These are phyloP conservation scores for Ogataea pignaliae DNA, from an alignment of 805 yeast genomes.

Conservation along the genomic window DNA sequence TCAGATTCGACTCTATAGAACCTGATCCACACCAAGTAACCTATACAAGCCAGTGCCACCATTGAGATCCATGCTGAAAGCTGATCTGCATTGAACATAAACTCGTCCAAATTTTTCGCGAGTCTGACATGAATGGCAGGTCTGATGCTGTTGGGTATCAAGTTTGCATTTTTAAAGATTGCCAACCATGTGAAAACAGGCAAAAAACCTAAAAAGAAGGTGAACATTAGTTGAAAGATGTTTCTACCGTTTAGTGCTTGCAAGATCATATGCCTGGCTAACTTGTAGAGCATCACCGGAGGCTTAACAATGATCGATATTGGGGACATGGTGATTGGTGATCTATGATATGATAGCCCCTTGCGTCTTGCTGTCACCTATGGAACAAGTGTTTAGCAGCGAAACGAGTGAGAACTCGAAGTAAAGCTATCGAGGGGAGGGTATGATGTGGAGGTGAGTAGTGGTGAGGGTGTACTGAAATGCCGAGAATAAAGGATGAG, in stretches of 20 bases:
- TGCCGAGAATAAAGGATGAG: too few relatives aligned
- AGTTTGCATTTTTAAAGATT: constrained; percentile 56
- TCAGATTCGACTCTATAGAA: constrained; percentile 11
- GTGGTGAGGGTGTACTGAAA: too few relatives aligned
- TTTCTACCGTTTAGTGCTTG: constrained; percentile 16
- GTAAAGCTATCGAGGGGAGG: too few relatives aligned
- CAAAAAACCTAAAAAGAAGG: constrained; percentile 45
- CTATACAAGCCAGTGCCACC: constrained; percentile 4
- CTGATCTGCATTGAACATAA: constrained; percentile 29
- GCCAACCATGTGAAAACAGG: constrained; percentile 52
- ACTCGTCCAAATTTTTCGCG: constrained; percentile 39
- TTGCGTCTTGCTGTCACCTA: too few relatives aligned
- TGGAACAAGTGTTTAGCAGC: too few relatives aligned
- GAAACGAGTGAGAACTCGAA: too few relatives aligned
- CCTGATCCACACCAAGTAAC: constrained; percentile 18
- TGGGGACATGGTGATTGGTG: neutral
- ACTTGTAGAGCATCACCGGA: constrained; percentile 9
- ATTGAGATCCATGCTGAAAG: constrained; percentile 21
- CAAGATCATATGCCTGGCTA: constrained; percentile 11
- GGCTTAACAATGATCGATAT: constrained; percentile 1
- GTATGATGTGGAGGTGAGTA: too few relatives aligned
- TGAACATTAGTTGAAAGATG: constrained; percentile 34
- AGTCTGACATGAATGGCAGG: constrained; percentile 50
- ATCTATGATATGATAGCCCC: too few relatives aligned
- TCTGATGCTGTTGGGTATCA: constrained; percentile 48